These are phyloP conservation scores for Crithidia brevicula DNA, from an alignment of 208 protist genomes.

Conservation along the genomic window DNA sequence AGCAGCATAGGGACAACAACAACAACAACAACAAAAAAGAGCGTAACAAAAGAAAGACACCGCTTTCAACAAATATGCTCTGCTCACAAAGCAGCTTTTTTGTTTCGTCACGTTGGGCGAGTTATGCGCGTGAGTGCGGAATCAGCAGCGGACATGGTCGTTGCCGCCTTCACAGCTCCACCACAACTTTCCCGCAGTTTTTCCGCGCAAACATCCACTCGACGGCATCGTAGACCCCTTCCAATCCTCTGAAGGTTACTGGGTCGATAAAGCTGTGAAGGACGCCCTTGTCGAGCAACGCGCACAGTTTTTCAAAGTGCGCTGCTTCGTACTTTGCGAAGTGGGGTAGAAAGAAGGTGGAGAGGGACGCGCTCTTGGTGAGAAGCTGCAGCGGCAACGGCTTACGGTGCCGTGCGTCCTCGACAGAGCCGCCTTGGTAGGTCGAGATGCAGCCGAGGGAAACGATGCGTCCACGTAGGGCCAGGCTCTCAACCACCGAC, in stretches of 20 bases:
- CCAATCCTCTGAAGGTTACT: constrained; percentile 62
- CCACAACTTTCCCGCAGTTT: constrained; percentile 85
- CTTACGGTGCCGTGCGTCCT: constrained; percentile 14
- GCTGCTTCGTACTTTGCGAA: constrained; percentile 63
- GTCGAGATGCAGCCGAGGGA: constrained; percentile 85
- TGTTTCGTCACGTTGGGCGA: too few relatives aligned
- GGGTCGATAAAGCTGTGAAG: constrained; percentile 68
- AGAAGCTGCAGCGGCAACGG: constrained; percentile 76
- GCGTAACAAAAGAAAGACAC: constrained; percentile 1
- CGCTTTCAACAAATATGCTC: neutral
- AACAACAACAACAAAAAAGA: constrained; percentile 5
- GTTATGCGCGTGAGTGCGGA: too few relatives aligned
- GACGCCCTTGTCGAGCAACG: constrained; percentile 46
- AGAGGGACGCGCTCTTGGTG: constrained; percentile 77
- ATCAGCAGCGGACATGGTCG: neutral
- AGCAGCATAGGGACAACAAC: neutral
- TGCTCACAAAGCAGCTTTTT: too few relatives aligned
- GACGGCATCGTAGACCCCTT: constrained; percentile 70
- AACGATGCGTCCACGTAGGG: constrained; percentile 71
- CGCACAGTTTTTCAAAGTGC: constrained; percentile 74
- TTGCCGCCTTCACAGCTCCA: constrained; percentile 45
- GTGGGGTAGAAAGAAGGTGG: constrained; percentile 89
- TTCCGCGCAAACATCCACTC: constrained; percentile 75
- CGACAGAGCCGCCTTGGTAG: constrained; percentile 49
- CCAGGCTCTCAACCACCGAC: constrained; percentile 58